Evolutionary conservation across 495 filamentous ascomycete genomes (phyloP).

Genomic region (Penicillium ucsense): DNA sequence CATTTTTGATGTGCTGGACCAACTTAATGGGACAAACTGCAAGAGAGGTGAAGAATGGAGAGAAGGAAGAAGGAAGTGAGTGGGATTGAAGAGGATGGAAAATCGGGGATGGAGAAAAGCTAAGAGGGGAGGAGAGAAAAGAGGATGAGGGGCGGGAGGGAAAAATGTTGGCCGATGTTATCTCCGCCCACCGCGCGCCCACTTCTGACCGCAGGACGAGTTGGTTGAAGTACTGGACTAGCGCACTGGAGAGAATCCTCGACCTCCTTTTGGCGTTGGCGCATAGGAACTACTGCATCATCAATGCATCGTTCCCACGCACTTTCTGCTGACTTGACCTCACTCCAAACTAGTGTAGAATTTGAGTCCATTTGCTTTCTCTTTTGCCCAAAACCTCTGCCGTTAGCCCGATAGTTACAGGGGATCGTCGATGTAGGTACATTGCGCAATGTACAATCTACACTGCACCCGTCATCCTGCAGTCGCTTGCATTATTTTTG

Average conservation of each 20-base stretch:
- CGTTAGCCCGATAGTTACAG: no score
- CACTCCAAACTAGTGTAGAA: no score
- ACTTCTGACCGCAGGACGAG: no score
- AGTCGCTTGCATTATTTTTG: no score
- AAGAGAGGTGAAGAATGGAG: constrained; percentile 9
- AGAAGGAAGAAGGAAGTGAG: constrained; percentile 13
- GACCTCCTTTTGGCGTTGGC: no score
- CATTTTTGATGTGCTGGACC: constrained; percentile 28
- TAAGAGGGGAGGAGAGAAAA: constrained; percentile 13
- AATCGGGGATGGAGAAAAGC: constrained; percentile 3
- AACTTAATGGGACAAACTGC: constrained; percentile 8
- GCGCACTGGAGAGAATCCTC: no score
- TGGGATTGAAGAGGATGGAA: constrained; percentile 4
- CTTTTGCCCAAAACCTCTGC: neutral
- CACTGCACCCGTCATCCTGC: no score
- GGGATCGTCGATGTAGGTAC: no score
- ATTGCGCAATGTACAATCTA: no score
- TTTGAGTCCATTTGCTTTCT: neutral
- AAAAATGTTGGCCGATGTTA: constrained; percentile 35
- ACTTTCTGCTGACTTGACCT: neutral
- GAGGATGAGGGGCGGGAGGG: constrained; percentile 19
- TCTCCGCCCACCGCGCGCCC: constrained; percentile 9
- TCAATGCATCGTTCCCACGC: neutral
- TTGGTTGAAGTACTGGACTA: no score
- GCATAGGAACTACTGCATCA: neutral